Evolutionary conservation across 2,329 filamentous ascomycete genomes (phyloP), one percentile per base, ranked within the genome.

Genomic region (Botrytis elliptica): DNA sequence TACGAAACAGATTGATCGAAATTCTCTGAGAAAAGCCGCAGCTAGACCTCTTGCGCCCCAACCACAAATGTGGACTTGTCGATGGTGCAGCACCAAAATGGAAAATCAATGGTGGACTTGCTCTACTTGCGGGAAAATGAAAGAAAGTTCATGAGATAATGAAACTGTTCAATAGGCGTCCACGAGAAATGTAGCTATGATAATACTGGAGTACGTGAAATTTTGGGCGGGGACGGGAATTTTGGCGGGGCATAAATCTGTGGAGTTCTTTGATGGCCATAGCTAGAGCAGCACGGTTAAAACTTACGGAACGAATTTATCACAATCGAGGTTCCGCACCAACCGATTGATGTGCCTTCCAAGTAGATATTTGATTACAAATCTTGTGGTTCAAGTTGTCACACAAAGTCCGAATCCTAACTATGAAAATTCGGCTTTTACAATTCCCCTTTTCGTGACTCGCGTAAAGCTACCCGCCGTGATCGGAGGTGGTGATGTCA

Each of bases 61-160:
- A 70, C 29, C 67, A 38, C 57, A 77, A 52, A 78, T 78, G 2
- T 90, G 88, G 88, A 82, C 82, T 46, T 90, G 88, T 76, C 57
- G 52, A 46, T 83, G 84, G 72, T 90, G 88, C 75, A 84, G 84
- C 14, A 86, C 83, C 3, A 79, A 82, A 40, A 87, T 89, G 82
- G 86, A 88, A 73, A 81, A 83, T 63, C 83, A 85, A 75, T 89
- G 87, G 86, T 89, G 88, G 87, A 87, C 85, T 38, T 90, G 88
- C 76, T 85, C 85, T 29, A 80, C 83, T 4, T 90, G 88, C 78
- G 87, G 87, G 3, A 84, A 81, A 75, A 85, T 89, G 81, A 89
- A 89, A 81, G 83, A 85, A 18, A 85, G 79, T 74, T 88, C 85
- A n/a, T 80, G 74, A 79, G 55, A 22, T 36, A 25, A 62, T 20